These are phyloP conservation scores for Pichia thaimueangensis DNA, from an alignment of 805 yeast species.

Conservation along the genomic window DNA sequence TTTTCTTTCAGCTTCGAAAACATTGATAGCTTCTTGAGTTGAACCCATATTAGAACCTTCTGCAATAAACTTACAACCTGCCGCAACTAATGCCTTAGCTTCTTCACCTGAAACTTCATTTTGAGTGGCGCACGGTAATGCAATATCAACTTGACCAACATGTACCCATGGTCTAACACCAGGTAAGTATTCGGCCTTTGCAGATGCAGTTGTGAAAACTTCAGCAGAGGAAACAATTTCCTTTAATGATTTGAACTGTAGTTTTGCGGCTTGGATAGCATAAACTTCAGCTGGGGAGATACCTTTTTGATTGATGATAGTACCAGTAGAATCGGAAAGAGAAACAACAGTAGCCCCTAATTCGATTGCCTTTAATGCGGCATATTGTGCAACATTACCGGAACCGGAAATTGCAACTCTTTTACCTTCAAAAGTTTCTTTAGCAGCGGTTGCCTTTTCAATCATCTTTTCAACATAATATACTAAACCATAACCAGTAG, in stretches of 20 bases:
- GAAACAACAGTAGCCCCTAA: slow-evolving; percentile 94
- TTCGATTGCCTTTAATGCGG: slow-evolving; percentile 95
- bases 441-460: slow-evolving; percentile 83
- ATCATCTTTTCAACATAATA: slow-evolving; percentile 98
- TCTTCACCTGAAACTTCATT: slow-evolving; percentile 96
- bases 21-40: slow-evolving; percentile 92
- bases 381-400: slow-evolving; percentile 98
- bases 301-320: slow-evolving; percentile 73
- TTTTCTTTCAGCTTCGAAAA: slow-evolving; percentile 78
- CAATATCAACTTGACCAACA: slow-evolving; percentile 89
- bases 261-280: slow-evolving; percentile 69
- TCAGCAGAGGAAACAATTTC: slow-evolving; percentile 53
- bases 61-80: slow-evolving; percentile 89
- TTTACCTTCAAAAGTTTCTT: slow-evolving; percentile 87
- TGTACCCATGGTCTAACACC: slow-evolving; percentile 97
- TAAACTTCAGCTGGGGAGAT: slow-evolving; percentile 76
- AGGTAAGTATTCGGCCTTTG: slow-evolving; percentile 69
- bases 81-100: slow-evolving; percentile 88
- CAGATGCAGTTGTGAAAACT: slow-evolving; percentile 41
- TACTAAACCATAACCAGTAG: slow-evolving; percentile 96
- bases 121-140: slow-evolving; percentile 97
- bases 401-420: slow-evolving; percentile 96
- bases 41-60: slow-evolving; percentile 99
- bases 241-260: slow-evolving; percentile 70
- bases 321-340: slow-evolving; percentile 91